Conservation (phyloP, 306 rosid genomes). For the Rosa chinensis region DNA sequence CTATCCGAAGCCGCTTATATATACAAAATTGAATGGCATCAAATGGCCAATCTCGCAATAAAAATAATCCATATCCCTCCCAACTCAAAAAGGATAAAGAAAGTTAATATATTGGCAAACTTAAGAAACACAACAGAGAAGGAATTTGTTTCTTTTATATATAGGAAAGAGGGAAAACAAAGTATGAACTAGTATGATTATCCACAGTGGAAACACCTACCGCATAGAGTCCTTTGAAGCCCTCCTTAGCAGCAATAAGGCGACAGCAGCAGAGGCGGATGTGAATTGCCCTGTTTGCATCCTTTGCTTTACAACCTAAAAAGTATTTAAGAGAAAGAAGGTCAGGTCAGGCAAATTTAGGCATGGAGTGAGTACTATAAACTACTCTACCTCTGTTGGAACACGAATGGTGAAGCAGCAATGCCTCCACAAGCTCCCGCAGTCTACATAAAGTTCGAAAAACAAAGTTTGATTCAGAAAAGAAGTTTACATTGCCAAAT, state of each 20-base stretch:
- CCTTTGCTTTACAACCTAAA: conserved; percentile 95
- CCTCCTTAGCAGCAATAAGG: conserved; percentile 74
- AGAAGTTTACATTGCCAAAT: too few species aligned
- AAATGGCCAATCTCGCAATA: too few species aligned
- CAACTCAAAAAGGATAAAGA: too few species aligned
- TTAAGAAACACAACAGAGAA: too few species aligned
- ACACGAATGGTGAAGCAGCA: conserved; percentile 94
- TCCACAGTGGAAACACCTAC: conserved; percentile 37
- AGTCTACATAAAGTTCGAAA: too few species aligned
- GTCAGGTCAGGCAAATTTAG: conserved; percentile 20
- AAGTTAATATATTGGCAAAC: too few species aligned
- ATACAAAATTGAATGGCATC: too few species aligned
- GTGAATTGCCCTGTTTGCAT: conserved; percentile 95
- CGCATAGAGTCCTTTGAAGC: conserved; percentile 85
- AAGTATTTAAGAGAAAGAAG: conserved; percentile 21
- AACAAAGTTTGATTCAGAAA: too few species aligned
- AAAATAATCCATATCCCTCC: too few species aligned
- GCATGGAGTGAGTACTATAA: conserved; percentile 23
- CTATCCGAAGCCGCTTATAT: too few species aligned
- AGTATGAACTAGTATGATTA: background rate
- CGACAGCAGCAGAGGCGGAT: conserved; percentile 80
- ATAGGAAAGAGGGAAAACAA: background rate
- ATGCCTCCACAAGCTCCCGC: conserved; percentile 90
- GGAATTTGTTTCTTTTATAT: background rate
- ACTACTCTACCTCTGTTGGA: conserved; percentile 83